phyloP scores from a whole-genome alignment of 495 filamentous ascomycete genomes.

The Xylaria scruposa region DNA sequence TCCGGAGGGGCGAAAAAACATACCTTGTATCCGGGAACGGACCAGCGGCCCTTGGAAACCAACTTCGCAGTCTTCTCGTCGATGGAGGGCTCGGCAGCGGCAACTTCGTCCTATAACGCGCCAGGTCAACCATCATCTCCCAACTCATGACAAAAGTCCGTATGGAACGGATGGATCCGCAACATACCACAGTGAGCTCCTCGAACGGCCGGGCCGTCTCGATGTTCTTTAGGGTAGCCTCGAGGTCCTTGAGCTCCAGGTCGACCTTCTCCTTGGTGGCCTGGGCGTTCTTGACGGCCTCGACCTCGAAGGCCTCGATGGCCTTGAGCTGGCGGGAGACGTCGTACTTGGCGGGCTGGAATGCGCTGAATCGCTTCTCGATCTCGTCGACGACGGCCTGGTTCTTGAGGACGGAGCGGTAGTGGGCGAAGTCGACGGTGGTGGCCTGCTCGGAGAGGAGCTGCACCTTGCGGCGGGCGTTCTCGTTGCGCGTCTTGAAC shows the following conservation, averaged over 20 bases:
- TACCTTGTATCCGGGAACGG: constrained; percentile 98
- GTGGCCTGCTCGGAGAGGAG: constrained; percentile 78
- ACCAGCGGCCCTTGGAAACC: constrained; percentile 96
- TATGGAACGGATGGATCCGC: constrained; percentile 16
- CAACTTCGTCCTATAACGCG: constrained; percentile 82
- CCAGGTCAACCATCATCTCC: constrained; percentile 26
- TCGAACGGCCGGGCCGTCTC: constrained; percentile 96
- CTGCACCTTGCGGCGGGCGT: constrained; percentile 90
- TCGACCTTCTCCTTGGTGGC: constrained; percentile 95
- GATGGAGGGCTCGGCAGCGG: constrained; percentile 89
- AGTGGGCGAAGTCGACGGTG: constrained; percentile 88
- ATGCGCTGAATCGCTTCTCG: constrained; percentile 87
- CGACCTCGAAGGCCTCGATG: constrained; percentile 95
- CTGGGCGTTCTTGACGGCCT: constrained; percentile 95
- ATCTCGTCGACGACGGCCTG: constrained; percentile 91
- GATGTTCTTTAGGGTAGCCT: constrained; percentile 95
- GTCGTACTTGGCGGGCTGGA: constrained; percentile 93
- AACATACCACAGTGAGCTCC: constrained; percentile 94
- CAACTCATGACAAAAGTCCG: neutral
- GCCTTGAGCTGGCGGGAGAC: constrained; percentile 90
- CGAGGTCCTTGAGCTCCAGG: constrained; percentile 85
- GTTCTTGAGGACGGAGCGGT: constrained; percentile 94
- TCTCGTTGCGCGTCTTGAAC: constrained; percentile 99
- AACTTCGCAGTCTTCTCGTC: constrained; percentile 91
- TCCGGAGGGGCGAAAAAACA: constrained; percentile 33